Conservation (phyloP, 2,329 filamentous ascomycete species). For the Stagonosporopsis tanaceti region DNA sequence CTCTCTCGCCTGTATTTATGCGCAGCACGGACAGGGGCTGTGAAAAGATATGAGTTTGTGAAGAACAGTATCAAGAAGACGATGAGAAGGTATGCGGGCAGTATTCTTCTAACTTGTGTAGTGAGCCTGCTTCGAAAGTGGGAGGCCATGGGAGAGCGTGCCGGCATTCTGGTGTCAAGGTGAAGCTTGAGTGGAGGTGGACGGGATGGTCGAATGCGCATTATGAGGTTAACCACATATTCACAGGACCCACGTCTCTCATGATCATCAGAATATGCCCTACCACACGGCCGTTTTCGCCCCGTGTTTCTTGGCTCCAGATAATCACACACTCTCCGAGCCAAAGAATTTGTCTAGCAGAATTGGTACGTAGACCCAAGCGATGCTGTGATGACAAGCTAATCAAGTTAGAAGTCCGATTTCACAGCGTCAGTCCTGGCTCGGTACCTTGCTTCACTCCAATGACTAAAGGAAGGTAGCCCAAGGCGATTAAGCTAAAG, state of each 20-base stretch:
- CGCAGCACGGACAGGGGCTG: conserved; percentile 44
- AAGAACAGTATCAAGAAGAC: conserved; percentile 44
- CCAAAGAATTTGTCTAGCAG: conserved; percentile 4
- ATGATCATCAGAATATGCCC: conserved; percentile 23
- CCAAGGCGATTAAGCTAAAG: conserved; percentile 31
- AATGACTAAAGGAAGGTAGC: conserved; percentile 24
- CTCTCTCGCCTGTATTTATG: conserved; percentile 45
- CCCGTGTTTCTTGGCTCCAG: conserved; percentile 4
- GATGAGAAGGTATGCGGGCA: conserved; percentile 44
- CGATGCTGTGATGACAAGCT: conserved; percentile 3
- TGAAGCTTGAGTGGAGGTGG: conserved; percentile 46
- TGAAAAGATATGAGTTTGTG: conserved; percentile 44
- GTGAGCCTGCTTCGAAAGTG: conserved; percentile 46
- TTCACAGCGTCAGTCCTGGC: conserved; percentile 18
- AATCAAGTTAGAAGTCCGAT: conserved; percentile 15
- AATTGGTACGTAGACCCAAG: conserved; percentile 13
- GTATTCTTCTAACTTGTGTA: conserved; percentile 45
- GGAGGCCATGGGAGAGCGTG: conserved; percentile 43
- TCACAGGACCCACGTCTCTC: conserved; percentile 20
- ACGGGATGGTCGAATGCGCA: conserved; percentile 43
- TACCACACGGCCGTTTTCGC: conserved; percentile 18
- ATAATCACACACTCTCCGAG: conserved; percentile 7
- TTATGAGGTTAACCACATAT: conserved; percentile 44
- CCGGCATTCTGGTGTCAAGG: conserved; percentile 43
- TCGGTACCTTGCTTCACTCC: conserved; percentile 17